phyloP scores from a whole-genome alignment of 371 early-diverging fungal genomes.

The Lichtheimia corymbifera region DNA sequence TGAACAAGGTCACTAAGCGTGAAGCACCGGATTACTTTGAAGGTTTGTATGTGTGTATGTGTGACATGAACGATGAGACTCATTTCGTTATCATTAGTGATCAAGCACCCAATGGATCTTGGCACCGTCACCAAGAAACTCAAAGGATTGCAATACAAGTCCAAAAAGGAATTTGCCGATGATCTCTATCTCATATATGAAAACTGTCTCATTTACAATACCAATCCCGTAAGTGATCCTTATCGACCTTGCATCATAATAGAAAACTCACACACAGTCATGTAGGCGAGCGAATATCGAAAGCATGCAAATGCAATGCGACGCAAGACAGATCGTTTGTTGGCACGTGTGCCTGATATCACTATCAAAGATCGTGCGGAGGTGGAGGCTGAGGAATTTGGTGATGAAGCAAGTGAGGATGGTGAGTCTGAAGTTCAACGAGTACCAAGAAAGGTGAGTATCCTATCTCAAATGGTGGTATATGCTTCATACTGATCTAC shows the following conservation, averaged over 20 bases:
- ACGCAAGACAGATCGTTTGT: slow-evolving; percentile 69
- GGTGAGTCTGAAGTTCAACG: slow-evolving; percentile 39
- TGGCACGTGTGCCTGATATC: slow-evolving; percentile 85
- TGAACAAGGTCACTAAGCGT: slow-evolving; percentile 87
- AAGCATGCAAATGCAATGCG: slow-evolving; percentile 85
- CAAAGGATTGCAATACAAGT: slow-evolving; percentile 66
- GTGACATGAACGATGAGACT: neutral
- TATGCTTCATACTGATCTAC: slow-evolving; percentile 2
- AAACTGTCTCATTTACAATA: slow-evolving; percentile 86
- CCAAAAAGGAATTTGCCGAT: slow-evolving; percentile 76
- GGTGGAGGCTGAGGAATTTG: slow-evolving; percentile 53
- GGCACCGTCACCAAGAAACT: slow-evolving; percentile 87
- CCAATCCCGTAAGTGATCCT: slow-evolving; percentile 52
- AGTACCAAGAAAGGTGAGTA: slow-evolving; percentile 38
- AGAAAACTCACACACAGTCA: neutral
- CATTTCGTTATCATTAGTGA: slow-evolving; percentile 48
- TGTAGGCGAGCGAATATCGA: slow-evolving; percentile 70
- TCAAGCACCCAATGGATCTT: slow-evolving; percentile 93
- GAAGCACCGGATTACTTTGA: slow-evolving; percentile 97
- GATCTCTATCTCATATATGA: slow-evolving; percentile 83
- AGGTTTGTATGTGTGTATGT: slow-evolving; percentile 25
- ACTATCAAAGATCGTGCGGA: slow-evolving; percentile 63
- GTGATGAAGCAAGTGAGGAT: slow-evolving; percentile 51
- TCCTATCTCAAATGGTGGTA: slow-evolving; percentile 13
- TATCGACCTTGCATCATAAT: neutral